These are phyloP conservation scores for Asterophora lycoperdoides DNA, from an alignment of 768 basidiomycete genomes.

Conservation along the genomic window DNA sequence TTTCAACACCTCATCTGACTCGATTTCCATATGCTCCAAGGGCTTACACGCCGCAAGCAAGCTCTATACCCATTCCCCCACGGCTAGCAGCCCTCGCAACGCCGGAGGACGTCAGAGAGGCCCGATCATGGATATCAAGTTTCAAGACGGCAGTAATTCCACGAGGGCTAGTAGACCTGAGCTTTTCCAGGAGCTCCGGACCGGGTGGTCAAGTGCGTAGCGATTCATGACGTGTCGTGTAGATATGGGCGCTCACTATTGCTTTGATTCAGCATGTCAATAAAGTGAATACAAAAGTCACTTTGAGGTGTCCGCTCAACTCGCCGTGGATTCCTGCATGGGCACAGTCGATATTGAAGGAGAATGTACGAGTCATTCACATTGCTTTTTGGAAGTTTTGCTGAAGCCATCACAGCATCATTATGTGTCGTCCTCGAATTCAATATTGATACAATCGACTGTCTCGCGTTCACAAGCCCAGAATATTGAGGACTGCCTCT, in stretches of 20 bases:
- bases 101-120: conserved; percentile 40
- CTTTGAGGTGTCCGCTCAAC: conserved; percentile 54
- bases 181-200: conserved; percentile 77
- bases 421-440: conserved; percentile 64
- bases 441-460: conserved; percentile 66
- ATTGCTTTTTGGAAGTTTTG: neutral
- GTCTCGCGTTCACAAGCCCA: conserved; percentile 72
- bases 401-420: conserved; percentile 39
- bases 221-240: neutral
- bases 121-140: conserved; percentile 48
- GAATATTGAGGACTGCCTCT: conserved; percentile 68
- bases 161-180: conserved; percentile 51
- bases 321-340: conserved; percentile 67
- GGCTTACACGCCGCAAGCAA: conserved; percentile 9
- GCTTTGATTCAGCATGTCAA: conserved; percentile 64
- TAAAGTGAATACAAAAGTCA: conserved; percentile 84
- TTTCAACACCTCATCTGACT: neutral
- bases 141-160: conserved; percentile 48
- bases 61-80: conserved; percentile 41
- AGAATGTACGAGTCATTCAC: conserved; percentile 38
- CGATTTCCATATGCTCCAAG: neutral
- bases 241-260: neutral
- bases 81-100: conserved; percentile 29
- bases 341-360: conserved; percentile 46
- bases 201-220: conserved; percentile 75